Base-by-base conservation (phyloP, 352 stramenopile species). In the Saprolegnia parasitica region DNA sequence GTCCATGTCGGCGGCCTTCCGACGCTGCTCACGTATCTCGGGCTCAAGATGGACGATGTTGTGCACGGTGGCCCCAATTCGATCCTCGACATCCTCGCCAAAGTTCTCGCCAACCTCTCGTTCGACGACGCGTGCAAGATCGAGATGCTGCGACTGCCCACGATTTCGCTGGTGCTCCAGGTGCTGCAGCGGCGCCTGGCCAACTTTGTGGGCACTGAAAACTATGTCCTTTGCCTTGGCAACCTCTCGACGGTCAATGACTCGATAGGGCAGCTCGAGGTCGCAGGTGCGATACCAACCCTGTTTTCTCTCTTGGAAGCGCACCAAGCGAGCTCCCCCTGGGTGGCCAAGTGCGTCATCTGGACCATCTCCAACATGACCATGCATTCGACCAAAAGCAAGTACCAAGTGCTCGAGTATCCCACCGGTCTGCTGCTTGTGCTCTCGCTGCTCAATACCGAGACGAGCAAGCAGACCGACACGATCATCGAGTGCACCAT, bases 301-400 rank as follows among this genome's bases (percentile, higher is more conserved):
- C 60, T 93, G 0, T 81, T 90, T 50, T 77, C 76, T 20, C 84
- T 86, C 39, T 75, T 91, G 72, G 58, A 84, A 2, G 68, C 72
- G 18, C 75, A 86, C 35, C 74, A 78, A 24, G 65, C 75, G 10
- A 71, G 73, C 0, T 26, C 62, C 1, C 63, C 63, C 5, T 70
- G 63, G 63, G 52, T 70, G 20, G 29, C 47, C 21, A 70, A 70
- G 26, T 70, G 63, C 26, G 47, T 57, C 5, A 70, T 70, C n/a
- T 70, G 63, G 63, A 46, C 63, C 24, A 21, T 70, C 35, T 70
- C 63, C 37, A 70, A 70, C 26, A 70, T 70, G 63, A 23, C 49
- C 5, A 40, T 70, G 63, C 42, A 46, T 0, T 70, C 63, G 15
- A 24, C 46, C 20, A 70, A 52, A 26, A 62, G 46, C 63, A 70